Conservation (phyloP, 1,284 basidiomycete species). For the Marasmius sp. region DNA sequence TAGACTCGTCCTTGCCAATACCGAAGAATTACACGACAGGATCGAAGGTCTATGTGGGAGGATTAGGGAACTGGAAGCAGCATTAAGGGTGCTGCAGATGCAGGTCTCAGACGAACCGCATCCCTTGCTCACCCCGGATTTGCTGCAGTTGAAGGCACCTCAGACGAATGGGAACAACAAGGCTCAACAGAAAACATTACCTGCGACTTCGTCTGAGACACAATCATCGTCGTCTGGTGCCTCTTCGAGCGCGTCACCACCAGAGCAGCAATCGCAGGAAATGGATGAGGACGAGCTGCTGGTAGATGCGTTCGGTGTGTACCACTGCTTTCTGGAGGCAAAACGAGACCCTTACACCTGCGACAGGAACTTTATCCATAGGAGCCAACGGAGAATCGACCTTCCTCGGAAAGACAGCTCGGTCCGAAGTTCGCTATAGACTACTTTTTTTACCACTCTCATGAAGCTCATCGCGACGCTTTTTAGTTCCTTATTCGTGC, state of each 20-base stretch:
- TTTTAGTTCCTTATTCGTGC: conserved; percentile 13
- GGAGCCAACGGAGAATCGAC: conserved; percentile 51
- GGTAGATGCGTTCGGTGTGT: conserved; percentile 58
- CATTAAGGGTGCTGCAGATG: conserved; percentile 47
- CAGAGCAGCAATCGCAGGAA: neutral
- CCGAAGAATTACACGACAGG: conserved; percentile 64
- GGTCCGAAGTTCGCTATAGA: conserved; percentile 50
- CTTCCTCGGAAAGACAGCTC: conserved; percentile 63
- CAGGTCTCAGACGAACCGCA: conserved; percentile 46
- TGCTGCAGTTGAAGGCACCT: conserved; percentile 20
- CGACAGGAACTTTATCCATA: conserved; percentile 54
- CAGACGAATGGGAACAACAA: neutral
- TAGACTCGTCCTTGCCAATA: conserved; percentile 62
- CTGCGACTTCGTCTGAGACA: neutral
- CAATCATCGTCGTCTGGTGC: neutral
- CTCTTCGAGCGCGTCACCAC: neutral
- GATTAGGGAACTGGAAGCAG: conserved; percentile 59
- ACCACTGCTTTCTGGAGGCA: neutral
- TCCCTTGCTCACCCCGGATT: conserved; percentile 37
- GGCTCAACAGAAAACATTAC: neutral
- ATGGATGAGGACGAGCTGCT: conserved; percentile 43
- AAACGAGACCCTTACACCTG: neutral
- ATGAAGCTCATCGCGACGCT: neutral
- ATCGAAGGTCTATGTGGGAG: conserved; percentile 55
- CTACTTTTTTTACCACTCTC: neutral